Evolutionary conservation across 2,329 filamentous ascomycete genomes (phyloP).

Genomic region (Calonectria hawksworthii): DNA sequence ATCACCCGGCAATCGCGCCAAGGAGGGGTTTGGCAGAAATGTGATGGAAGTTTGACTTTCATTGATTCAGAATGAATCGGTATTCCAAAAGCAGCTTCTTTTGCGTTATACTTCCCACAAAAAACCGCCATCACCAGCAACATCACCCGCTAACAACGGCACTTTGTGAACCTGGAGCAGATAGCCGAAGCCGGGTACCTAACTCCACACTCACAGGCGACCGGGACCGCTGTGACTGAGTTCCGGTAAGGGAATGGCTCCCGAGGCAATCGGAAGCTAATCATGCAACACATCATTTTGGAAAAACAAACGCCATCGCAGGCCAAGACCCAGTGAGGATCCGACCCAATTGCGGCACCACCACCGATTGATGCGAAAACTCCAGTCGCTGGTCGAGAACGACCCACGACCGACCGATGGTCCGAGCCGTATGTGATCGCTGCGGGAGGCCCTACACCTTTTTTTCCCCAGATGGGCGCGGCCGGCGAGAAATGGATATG

Average conservation of each 20-base stretch:
- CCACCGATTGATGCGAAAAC: conserved; percentile 18
- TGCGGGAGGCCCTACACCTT: neutral
- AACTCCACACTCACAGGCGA: neutral
- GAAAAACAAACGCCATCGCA: conserved; percentile 40
- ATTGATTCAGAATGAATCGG: neutral
- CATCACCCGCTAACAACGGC: neutral
- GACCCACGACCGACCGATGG: conserved; percentile 24
- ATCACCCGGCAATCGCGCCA: neutral
- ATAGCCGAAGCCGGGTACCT: conserved; percentile 16
- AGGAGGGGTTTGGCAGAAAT: neutral
- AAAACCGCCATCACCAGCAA: conserved; percentile 1
- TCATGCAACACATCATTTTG: conserved; percentile 37
- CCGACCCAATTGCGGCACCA: conserved; percentile 29
- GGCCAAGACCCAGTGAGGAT: conserved; percentile 38
- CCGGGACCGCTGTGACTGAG: neutral
- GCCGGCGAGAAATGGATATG: neutral
- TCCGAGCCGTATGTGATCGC: conserved; percentile 21
- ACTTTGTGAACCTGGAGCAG: neutral
- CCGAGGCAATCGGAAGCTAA: conserved; percentile 26
- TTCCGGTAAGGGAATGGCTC: conserved; percentile 15
- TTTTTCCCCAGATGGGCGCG: neutral
- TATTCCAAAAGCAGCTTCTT: neutral
- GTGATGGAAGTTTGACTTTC: neutral
- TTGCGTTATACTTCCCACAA: neutral
- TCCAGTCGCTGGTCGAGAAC: conserved; percentile 18